Evolutionary conservation across 1,284 basidiomycete genomes (phyloP).

Genomic region (Irpex lacteus): DNA sequence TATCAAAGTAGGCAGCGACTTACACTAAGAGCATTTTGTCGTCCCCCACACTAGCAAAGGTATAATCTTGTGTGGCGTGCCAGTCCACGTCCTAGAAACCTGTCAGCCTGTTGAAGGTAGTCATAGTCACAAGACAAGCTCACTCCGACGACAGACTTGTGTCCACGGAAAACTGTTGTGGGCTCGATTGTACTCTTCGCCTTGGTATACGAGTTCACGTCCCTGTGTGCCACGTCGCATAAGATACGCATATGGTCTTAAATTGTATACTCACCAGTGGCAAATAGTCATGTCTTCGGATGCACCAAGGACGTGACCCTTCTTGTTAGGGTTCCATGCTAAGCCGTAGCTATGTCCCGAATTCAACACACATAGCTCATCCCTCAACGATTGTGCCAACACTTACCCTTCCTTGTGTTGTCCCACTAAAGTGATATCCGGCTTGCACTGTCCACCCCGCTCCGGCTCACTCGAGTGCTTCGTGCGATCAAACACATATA

Average conservation of each 20-base stretch:
- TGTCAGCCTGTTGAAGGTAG: constrained; percentile 3
- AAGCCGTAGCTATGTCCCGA: constrained; percentile 74
- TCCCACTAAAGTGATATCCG: constrained; percentile 88
- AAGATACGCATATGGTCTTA: not conserved
- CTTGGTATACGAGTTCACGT: constrained; percentile 89
- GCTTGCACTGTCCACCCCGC: constrained; percentile 79
- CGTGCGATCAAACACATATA: constrained; percentile 94
- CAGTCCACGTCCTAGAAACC: constrained; percentile 88
- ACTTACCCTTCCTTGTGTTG: constrained; percentile 91
- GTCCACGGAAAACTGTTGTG: constrained; percentile 80
- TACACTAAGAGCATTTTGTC: constrained; percentile 94
- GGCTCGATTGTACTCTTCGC: constrained; percentile 79
- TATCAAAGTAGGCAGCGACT: constrained; percentile 22
- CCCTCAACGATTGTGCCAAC: constrained; percentile 4
- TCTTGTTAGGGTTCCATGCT: constrained; percentile 84
- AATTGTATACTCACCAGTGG: constrained; percentile 70
- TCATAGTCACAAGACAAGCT: constrained; percentile 26
- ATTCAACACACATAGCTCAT: not conserved
- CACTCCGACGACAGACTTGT: constrained; percentile 88
- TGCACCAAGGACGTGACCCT: constrained; percentile 87
- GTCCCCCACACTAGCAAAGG: constrained; percentile 97
- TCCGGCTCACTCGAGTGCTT: constrained; percentile 95
- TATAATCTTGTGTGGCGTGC: constrained; percentile 81
- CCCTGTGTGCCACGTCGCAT: constrained; percentile 52
- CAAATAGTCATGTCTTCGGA: constrained; percentile 97